These are phyloP conservation scores for Arabidopsis thaliana DNA, from an alignment of 345 rosid genomes.

Conservation along the genomic window TAIR10.1 NC_003074.8:8807001-8807500, in stretches of 20 bases:
- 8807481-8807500: not conserved
- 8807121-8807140: slow-evolving; percentile 91
- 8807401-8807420: slow-evolving; percentile 9
- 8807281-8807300: slow-evolving; percentile 65
- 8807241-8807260: slow-evolving; percentile 44
- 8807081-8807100: slow-evolving; percentile 89
- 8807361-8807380: slow-evolving; percentile 6
- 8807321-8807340: slow-evolving; percentile 53
- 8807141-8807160: slow-evolving; percentile 98
- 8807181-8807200: slow-evolving; percentile 92
- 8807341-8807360: slow-evolving; percentile 42
- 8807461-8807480: slow-evolving; percentile 11
- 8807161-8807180: slow-evolving; percentile 97
- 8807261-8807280: slow-evolving; percentile 61
- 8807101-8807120: slow-evolving; percentile 97
- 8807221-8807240: slow-evolving; percentile 65
- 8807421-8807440: slow-evolving; percentile 3
- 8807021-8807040: slow-evolving; percentile 73
- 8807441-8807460: slow-evolving; percentile 39
- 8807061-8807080: slow-evolving; percentile 84
- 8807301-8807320: slow-evolving; percentile 62
- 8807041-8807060: slow-evolving; percentile 97
- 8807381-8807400: slow-evolving; percentile 5
- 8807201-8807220: slow-evolving; percentile 84
- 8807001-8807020: slow-evolving; percentile 73